These are phyloP conservation scores for Verticillium dahliae DNA, from an alignment of 2,329 filamentous ascomycete genomes.

Conservation along the genomic window DNA sequence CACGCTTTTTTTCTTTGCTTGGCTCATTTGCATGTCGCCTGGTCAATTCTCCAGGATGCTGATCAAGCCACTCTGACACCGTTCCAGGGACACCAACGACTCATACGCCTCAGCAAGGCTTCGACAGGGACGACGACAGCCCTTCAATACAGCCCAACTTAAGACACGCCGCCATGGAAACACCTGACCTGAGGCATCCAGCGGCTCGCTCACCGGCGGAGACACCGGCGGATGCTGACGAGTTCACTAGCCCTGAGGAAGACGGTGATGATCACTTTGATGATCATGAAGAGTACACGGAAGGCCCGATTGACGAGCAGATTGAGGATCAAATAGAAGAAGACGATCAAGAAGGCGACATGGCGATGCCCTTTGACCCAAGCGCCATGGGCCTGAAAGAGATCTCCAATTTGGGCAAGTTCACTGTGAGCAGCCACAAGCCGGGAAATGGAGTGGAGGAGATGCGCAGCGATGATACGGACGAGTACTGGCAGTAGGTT, in stretches of 20 bases:
- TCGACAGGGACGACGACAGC: not conserved
- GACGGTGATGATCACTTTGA: conserved; percentile 17
- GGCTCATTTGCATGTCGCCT: not conserved
- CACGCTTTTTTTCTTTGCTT: not conserved
- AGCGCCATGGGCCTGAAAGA: conserved; percentile 62
- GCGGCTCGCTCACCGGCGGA: not conserved
- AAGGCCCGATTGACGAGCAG: conserved; percentile 10
- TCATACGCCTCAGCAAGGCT: not conserved
- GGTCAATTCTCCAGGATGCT: not conserved
- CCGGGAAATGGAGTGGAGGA: conserved; percentile 73
- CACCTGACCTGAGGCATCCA: not conserved
- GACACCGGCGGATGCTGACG: conserved; percentile 13
- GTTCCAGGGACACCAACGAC: not conserved
- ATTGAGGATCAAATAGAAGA: conserved; percentile 23
- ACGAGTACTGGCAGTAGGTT: conserved; percentile 71
- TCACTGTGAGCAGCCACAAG: conserved; percentile 77
- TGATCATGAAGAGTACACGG: conserved; percentile 13
- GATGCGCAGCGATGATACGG: conserved; percentile 65
- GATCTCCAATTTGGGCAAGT: conserved; percentile 76
- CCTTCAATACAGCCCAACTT: not conserved
- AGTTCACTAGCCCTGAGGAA: conserved; percentile 23
- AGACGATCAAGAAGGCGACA: conserved; percentile 29
- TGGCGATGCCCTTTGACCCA: conserved; percentile 40
- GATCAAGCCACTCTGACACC: not conserved
- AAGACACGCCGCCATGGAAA: not conserved